Evolutionary conservation across 2,329 filamentous ascomycete genomes (phyloP), one percentile per base, ranked within the genome.

Genomic region (Salinomyces thailandicus): DNA sequence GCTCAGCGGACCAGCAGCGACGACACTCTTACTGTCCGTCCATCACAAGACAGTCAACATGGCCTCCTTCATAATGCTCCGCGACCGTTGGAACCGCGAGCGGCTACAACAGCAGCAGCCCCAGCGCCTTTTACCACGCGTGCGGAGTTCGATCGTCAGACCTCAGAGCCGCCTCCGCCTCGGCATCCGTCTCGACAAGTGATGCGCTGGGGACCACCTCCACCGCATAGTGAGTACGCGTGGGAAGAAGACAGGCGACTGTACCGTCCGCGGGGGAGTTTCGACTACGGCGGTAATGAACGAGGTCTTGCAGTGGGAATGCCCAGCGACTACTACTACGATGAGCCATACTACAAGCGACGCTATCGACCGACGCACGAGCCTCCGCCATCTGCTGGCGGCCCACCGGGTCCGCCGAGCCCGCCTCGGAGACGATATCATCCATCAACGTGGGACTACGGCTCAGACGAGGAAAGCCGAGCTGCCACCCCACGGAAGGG

Each of bases 281-380:
- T 48, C 33, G 47, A 53, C 5, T 52, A 52, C 20, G 47, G 44
- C 5, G 31, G 34, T 8, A 43, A 43, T 3, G 35, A 38, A n/a
- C 41, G 43, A 15, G 32, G 41, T 18, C 33, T 41, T 19, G 22
- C 39, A 13, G 31, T 42, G 22, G 22, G 22, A n/a, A 36, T 39
- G 16, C 30, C 39, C 11, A 36, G 35, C 5, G 46, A 48, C 33
- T 48, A 45, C 28, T 51, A 46, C 31, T 42, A 31, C 18, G 47
- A 53, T 15, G 46, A 54, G n/a, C 45, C 42, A 1, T 35, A 41
- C 13, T 49, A 52, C 36, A 48, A 48, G 19, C 46, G 46, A 13
- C 50, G 49, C 5, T 47, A 51, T 30, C 39, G 42, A n/a, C 41
- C 49, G 5, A 35, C 46, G 4, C 39, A 42, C 36, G 46, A 51